Evolutionary conservation across 129 eudicot genomes (phyloP).

Genomic region (Calendula officinalis): DNA sequence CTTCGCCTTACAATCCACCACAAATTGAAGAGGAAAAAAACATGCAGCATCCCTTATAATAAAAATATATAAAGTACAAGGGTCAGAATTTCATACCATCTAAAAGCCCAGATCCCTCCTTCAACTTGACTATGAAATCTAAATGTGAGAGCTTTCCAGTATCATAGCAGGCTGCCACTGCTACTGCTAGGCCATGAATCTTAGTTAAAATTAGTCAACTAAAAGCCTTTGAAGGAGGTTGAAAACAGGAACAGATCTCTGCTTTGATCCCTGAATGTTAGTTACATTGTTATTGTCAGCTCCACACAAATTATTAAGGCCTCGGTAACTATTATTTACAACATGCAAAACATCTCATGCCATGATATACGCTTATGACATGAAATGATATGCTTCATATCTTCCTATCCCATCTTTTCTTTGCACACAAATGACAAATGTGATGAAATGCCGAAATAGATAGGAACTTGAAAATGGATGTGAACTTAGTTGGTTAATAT

Average conservation of each 20-base stretch:
- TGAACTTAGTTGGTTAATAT: neutral
- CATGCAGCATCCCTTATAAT: slow-evolving; percentile 2
- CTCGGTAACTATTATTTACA: slow-evolving; percentile 11
- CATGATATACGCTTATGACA: slow-evolving; percentile 30
- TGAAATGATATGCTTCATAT: slow-evolving; percentile 24
- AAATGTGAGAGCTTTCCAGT: slow-evolving; percentile 12
- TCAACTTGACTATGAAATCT: slow-evolving; percentile 1
- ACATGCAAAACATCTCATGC: slow-evolving; percentile 14
- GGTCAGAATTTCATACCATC: slow-evolving; percentile 23
- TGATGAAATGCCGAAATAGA: slow-evolving; percentile 19
- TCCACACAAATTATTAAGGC: slow-evolving; percentile 24
- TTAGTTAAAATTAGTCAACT: slow-evolving; percentile 1
- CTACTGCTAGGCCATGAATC: slow-evolving; percentile 11
- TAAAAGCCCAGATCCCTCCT: neutral
- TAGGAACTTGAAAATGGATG: neutral
- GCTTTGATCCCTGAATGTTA: slow-evolving; percentile 33
- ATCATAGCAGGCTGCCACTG: slow-evolving; percentile 1
- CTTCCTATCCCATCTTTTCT: slow-evolving; percentile 15
- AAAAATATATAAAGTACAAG: neutral
- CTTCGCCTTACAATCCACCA: neutral
- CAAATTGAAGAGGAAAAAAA: neutral
- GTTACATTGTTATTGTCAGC: slow-evolving; percentile 20
- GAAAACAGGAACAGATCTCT: slow-evolving; percentile 14
- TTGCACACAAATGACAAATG: slow-evolving; percentile 16
- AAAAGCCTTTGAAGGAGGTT: slow-evolving; percentile 22